Conservation (phyloP, 2,329 filamentous ascomycete genomes). For the Arachnomyces sp. region DNA sequence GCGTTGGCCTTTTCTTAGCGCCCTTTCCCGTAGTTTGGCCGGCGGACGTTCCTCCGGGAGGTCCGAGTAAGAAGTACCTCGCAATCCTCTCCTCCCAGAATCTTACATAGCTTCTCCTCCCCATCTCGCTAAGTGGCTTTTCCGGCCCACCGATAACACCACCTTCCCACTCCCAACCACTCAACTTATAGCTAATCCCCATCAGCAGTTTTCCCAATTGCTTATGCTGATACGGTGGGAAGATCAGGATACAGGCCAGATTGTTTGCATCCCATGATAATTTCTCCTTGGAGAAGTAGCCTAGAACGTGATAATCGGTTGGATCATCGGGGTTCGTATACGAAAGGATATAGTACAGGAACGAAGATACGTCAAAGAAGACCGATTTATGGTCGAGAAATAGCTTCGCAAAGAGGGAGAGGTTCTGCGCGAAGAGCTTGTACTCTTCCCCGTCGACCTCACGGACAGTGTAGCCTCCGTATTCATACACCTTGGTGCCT, state of each 20-base stretch:
- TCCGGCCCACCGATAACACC: constrained; percentile 83
- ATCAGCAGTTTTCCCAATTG: constrained; percentile 84
- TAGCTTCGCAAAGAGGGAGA: constrained; percentile 92
- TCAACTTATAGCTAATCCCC: constrained; percentile 88
- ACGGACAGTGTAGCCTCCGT: constrained; percentile 78
- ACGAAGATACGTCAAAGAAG: constrained; percentile 91
- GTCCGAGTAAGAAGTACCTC: constrained; percentile 48
- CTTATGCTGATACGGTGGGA: constrained; percentile 90
- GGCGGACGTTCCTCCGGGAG: constrained; percentile 13
- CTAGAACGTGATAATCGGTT: constrained; percentile 57
- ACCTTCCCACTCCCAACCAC: constrained; percentile 57
- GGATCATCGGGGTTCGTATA: constrained; percentile 52
- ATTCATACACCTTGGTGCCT: constrained; percentile 68
- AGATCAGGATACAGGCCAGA: constrained; percentile 88
- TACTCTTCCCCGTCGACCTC: constrained; percentile 86
- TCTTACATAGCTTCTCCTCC: constrained; percentile 70
- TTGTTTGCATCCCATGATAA: constrained; percentile 99
- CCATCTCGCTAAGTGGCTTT: constrained; percentile 82
- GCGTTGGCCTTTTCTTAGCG: constrained; percentile 35
- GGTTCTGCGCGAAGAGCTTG: constrained; percentile 86
- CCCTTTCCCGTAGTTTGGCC: constrained; percentile 24
- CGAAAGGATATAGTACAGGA: constrained; percentile 89
- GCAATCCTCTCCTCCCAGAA: constrained; percentile 84
- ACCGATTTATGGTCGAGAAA: constrained; percentile 98
- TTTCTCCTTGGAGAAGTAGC: constrained; percentile 99